phyloP scores from a whole-genome alignment of 768 basidiomycete genomes.

The Boletus rubroflammeus region DNA sequence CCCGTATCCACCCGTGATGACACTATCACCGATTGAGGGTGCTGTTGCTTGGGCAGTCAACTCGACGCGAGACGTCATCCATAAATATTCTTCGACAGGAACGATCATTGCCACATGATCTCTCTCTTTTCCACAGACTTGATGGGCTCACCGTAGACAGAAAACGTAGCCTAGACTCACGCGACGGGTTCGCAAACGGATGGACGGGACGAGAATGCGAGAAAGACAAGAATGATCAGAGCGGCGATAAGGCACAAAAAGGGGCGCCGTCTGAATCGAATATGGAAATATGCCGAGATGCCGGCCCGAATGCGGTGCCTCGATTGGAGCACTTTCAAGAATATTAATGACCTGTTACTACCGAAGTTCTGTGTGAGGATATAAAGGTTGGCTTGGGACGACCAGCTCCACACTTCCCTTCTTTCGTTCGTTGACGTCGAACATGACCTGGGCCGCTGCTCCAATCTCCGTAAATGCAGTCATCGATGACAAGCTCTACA shows the following conservation, averaged over 20 bases:
- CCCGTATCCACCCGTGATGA: neutral
- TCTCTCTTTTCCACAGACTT: neutral
- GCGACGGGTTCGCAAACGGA: neutral
- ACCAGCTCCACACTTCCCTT: conserved; percentile 14
- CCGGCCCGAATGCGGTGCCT: conserved; percentile 5
- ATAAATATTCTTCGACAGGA: neutral
- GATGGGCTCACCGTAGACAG: neutral
- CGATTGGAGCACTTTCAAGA: neutral
- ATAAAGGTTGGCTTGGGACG: conserved; percentile 13
- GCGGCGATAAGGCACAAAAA: too few relatives aligned
- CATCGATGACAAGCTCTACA: conserved; percentile 31
- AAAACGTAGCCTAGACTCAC: too few relatives aligned
- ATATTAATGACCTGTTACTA: neutral
- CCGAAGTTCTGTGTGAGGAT: conserved; percentile 8
- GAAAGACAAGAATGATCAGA: neutral
- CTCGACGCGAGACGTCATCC: neutral
- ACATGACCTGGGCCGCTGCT: conserved; percentile 29
- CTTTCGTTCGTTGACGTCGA: neutral
- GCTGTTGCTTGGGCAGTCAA: neutral
- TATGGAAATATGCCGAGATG: conserved; percentile 21
- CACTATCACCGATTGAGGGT: neutral
- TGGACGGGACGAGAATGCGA: neutral
- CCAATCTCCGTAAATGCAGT: conserved; percentile 28
- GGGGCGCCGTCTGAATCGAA: too few relatives aligned
- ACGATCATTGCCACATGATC: neutral